Base-by-base conservation (phyloP, 345 rosid species). In the Eucalyptus grandis region DNA sequence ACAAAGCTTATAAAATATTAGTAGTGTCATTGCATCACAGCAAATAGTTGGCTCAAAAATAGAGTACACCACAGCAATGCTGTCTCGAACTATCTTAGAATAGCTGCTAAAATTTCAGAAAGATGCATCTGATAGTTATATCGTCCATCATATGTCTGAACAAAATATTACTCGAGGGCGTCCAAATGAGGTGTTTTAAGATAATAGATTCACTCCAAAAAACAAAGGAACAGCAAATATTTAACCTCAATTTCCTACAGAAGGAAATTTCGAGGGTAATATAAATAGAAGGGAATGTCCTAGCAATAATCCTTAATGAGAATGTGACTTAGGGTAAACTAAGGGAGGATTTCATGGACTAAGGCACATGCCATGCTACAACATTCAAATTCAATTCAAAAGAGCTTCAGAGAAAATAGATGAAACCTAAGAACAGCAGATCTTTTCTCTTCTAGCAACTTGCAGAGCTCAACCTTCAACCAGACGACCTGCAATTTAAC, bases 391-490 rank as follows among this genome's bases (percentile, higher is more conserved):
- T 21, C 30, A 77, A 77, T 40, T 37, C 30, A 62, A 34, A 83
- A 90, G 83, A 87, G 43, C 34, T 65, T 51, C 72, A 44, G 43
- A 90, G 50, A 58, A 40, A 44, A 19, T 80, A 56, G 54, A 37
- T 87, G 67, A 86, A 86, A 98, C 99, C 99, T 98, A 89, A 98
- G 99, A 86, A 94, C 77, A 89, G 98, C 94, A 89, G 99, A 97
- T 96, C 99, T 94, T 94, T 98, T 98, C 90, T 98, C 99, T 92
- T 98, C 99, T 87, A 98, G 94, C 93, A 98, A 93, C 89, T 93
- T 96, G 95, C 99, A 98, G 91, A 98, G 93, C 93, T 98, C 99
- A 89, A 93, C 97, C 94, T 98, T 98, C 94, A 98, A 91, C 96
- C 96, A 98, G 34, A 94, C 94, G 43, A 97, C 98, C 99, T 98